phyloP scores from a whole-genome alignment of 2,329 filamentous ascomycete species.

The Proliferodiscus dingleyae region DNA sequence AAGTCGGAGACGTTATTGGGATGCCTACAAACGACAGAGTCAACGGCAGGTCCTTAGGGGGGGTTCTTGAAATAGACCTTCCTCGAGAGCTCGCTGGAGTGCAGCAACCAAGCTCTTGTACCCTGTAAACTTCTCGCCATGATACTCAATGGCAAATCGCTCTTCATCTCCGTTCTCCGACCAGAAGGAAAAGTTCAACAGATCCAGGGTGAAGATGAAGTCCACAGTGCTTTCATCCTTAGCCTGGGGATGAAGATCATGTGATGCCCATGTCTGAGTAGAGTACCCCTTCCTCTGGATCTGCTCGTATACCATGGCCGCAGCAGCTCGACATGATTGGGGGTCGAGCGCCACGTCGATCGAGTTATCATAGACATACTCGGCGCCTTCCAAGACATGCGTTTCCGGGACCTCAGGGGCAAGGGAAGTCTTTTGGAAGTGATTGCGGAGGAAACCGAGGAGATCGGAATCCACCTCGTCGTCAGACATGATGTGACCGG shows the following conservation, averaged over 20 bases:
- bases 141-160: conserved; percentile 79
- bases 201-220: conserved; percentile 96
- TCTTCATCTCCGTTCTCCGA: conserved; percentile 62
- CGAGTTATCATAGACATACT: conserved; percentile 85
- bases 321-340: conserved; percentile 75
- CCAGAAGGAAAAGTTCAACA: conserved; percentile 98
- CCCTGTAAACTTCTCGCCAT: conserved; percentile 78
- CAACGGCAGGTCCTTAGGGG: conserved; percentile 16
- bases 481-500: conserved; percentile 65
- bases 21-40: conserved; percentile 51
- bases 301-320: conserved; percentile 68
- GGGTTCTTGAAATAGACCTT: conserved; percentile 49
- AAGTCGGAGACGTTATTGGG: conserved; percentile 81
- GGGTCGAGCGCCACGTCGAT: conserved; percentile 90
- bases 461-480: conserved; percentile 88
- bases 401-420: conserved; percentile 63
- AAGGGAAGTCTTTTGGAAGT: conserved; percentile 56
- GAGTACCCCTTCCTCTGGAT: conserved; percentile 85
- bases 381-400: conserved; percentile 74
- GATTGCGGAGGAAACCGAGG: conserved; percentile 77
- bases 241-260: conserved; percentile 81
- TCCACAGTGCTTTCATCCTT: conserved; percentile 76
- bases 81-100: conserved; percentile 80
- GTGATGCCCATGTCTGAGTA: conserved; percentile 77
- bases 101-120: conserved; percentile 93